Percentiles rank a stretch among this genome's conserved stretches.
These are phyloP conservation scores for Penicillium pancosmium DNA, from an alignment of 495 filamentous ascomycete species.

Conservation along the genomic window DNA sequence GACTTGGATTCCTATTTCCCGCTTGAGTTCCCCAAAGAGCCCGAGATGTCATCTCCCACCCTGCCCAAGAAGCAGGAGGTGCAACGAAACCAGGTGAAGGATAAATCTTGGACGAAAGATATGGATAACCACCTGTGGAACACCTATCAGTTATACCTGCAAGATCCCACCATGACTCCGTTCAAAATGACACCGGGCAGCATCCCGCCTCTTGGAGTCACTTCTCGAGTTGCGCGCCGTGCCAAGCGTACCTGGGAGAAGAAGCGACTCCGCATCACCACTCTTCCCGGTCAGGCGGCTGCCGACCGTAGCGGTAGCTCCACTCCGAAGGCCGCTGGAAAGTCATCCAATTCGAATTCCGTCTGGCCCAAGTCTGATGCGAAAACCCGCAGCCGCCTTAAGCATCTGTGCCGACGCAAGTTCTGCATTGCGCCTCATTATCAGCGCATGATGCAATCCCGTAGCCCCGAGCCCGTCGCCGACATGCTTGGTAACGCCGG, in stretches of 20 bases:
- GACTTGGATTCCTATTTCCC: slow-evolving; percentile 62
- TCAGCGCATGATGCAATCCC: slow-evolving; percentile 70
- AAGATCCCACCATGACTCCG: slow-evolving; percentile 90
- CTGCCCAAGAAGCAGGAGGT: slow-evolving; percentile 27
- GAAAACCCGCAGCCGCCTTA: slow-evolving; percentile 77
- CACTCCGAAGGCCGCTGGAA: slow-evolving; percentile 55
- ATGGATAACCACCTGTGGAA: slow-evolving; percentile 96
- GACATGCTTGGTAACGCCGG: slow-evolving; percentile 45
- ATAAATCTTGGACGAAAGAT: slow-evolving; percentile 73
- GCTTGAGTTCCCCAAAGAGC: slow-evolving; percentile 43
- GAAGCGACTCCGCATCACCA: slow-evolving; percentile 21
- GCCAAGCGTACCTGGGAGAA: slow-evolving; percentile 80
- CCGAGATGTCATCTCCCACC: slow-evolving; percentile 36
- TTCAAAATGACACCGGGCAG: slow-evolving; percentile 87
- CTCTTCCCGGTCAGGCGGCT: slow-evolving; percentile 7
- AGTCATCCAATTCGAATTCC: slow-evolving; percentile 26
- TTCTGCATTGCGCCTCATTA: slow-evolving; percentile 68
- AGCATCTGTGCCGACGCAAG: slow-evolving; percentile 78
- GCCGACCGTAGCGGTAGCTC: slow-evolving; percentile 60
- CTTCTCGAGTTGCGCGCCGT: slow-evolving; percentile 82
- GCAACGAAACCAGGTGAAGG: slow-evolving; percentile 11
- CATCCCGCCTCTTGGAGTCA: slow-evolving; percentile 87
- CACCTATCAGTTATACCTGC: slow-evolving; percentile 82
- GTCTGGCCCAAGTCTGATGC: slow-evolving; percentile 83
- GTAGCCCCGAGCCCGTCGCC: slow-evolving; percentile 72